These are phyloP conservation scores for Alternaria alternata DNA, from an alignment of 2,329 filamentous ascomycete genomes.

Conservation along the genomic window DNA sequence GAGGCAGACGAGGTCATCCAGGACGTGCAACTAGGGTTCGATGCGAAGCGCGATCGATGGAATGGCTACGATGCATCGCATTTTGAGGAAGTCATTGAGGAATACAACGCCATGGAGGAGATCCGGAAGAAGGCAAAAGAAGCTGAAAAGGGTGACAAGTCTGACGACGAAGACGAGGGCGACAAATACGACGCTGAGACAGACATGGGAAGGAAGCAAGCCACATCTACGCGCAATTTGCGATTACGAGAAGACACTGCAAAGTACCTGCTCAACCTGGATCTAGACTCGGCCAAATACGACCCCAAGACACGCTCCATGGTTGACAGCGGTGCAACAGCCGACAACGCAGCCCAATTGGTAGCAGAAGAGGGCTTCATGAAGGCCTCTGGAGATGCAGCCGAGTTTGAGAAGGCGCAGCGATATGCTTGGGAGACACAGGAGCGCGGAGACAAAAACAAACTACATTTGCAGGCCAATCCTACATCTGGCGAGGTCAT, in stretches of 20 bases:
- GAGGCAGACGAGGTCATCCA: constrained; percentile 89
- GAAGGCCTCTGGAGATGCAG: constrained; percentile 86
- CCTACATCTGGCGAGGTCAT: constrained; percentile 89
- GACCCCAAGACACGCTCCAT: constrained; percentile 95
- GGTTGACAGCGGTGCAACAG: constrained; percentile 82
- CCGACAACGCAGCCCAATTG: constrained; percentile 79
- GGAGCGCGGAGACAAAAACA: constrained; percentile 79
- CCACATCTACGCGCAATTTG: constrained; percentile 87
- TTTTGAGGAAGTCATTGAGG: constrained; percentile 85
- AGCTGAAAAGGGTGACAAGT: constrained; percentile 51
- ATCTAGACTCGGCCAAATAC: constrained; percentile 96
- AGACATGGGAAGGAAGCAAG: constrained; percentile 94
- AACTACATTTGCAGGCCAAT: constrained; percentile 92
- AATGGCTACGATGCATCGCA: constrained; percentile 95
- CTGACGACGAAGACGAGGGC: constrained; percentile 61
- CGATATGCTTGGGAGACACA: constrained; percentile 95
- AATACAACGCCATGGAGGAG: constrained; percentile 86
- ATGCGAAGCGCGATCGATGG: constrained; percentile 97
- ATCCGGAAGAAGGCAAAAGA: constrained; percentile 64
- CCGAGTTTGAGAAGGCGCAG: constrained; percentile 89
- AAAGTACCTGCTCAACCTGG: constrained; percentile 93
- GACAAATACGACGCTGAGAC: constrained; percentile 88
- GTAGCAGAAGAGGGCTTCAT: constrained; percentile 95
- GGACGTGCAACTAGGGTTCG: constrained; percentile 89
- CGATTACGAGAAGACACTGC: constrained; percentile 95